Evolutionary conservation across 805 yeast species (phyloP).

Genomic region (Candida oleophila): DNA sequence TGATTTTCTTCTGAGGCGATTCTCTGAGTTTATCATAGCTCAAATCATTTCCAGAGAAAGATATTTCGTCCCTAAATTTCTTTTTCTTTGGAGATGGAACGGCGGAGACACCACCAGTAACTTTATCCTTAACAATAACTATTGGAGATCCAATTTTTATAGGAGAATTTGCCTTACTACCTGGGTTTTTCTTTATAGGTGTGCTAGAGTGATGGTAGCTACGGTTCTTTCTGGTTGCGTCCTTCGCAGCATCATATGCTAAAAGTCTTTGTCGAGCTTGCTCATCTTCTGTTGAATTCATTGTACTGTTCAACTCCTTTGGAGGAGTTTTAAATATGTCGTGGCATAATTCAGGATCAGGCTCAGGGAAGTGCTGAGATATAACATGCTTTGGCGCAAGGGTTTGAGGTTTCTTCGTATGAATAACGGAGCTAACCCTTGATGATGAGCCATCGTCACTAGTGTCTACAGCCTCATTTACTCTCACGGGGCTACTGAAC

Average conservation of each 20-base stretch:
- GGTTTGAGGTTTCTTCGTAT: constrained; percentile 6
- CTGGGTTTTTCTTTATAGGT: not conserved
- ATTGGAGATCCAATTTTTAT: constrained; percentile 43
- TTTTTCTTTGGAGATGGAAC: constrained; percentile 7
- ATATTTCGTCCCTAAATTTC: constrained; percentile 2
- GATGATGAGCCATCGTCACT: constrained; percentile 1
- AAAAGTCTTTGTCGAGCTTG: not conserved
- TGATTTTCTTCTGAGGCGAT: constrained; percentile 10
- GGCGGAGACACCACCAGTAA: constrained; percentile 26
- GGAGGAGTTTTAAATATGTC: constrained; percentile 30
- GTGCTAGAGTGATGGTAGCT: constrained; percentile 8
- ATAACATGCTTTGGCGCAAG: constrained; percentile 4
- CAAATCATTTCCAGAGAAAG: constrained; percentile 18
- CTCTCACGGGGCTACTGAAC: constrained; percentile 8
- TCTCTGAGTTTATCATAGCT: constrained; percentile 23
- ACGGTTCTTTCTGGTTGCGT: not conserved
- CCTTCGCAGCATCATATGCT: constrained; percentile 3
- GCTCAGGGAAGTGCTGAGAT: constrained; percentile 28
- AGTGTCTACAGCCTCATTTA: not conserved
- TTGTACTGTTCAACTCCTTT: constrained; percentile 6
- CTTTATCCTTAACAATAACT: constrained; percentile 24
- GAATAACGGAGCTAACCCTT: constrained; percentile 9
- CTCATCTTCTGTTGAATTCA: constrained; percentile 1
- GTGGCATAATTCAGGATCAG: constrained; percentile 27
- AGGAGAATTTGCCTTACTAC: constrained; percentile 16